A percentile compares a stretch with the other conserved stretches of the same genome.
These are phyloP conservation scores for Nannochloropsis gaditana DNA, from an alignment of 108 stramenopile species.

Conservation along the genomic window DNA sequence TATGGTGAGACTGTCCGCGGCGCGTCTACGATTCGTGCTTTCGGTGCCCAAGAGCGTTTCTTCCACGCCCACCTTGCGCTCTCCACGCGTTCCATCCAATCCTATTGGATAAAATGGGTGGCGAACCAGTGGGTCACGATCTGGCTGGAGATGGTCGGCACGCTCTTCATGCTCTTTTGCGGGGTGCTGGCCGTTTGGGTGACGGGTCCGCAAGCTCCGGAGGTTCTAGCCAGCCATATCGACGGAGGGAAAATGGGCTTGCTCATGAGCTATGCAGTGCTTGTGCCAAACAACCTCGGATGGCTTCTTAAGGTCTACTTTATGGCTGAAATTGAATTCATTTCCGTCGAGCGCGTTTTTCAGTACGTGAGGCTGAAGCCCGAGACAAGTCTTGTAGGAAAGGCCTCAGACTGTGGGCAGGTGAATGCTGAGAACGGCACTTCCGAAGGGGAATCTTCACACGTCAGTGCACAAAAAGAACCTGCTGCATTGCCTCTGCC, in stretches of 20 bases:
- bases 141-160: constrained; percentile 17
- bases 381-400: background rate
- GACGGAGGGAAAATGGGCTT: constrained; percentile 3
- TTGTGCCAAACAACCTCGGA: background rate
- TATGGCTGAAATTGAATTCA: constrained; percentile 14
- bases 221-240: constrained; percentile 12
- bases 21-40: background rate
- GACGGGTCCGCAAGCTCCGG: background rate
- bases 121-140: constrained; percentile 19
- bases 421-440: background rate
- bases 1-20: background rate
- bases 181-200: background rate
- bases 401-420: background rate
- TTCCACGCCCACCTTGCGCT: background rate
- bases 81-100: constrained; percentile 17
- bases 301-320: constrained; percentile 1
- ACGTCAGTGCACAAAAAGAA: background rate
- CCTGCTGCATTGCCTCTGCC: background rate
- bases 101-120: constrained; percentile 17
- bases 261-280: constrained; percentile 3
- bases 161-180: constrained; percentile 1
- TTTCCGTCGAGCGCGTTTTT: constrained; percentile 4
- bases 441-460: background rate
- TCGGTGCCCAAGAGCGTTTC: background rate
- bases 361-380: background rate